These are phyloP conservation scores for Populus alba DNA, from an alignment of 345 rosid genomes.

Conservation along the genomic window DNA sequence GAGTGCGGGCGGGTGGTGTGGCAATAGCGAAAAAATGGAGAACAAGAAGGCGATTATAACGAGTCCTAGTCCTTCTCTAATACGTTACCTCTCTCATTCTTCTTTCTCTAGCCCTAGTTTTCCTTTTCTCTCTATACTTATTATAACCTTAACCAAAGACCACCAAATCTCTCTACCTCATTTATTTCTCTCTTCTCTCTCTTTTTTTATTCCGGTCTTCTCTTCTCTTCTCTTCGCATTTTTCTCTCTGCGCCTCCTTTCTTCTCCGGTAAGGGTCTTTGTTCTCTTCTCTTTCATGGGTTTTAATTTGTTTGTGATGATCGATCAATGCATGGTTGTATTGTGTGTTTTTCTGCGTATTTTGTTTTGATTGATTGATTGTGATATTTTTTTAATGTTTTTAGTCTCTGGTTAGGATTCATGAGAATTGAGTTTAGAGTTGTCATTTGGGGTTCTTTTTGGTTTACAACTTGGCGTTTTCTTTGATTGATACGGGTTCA, in stretches of 20 bases:
- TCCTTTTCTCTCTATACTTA: constrained; percentile 42
- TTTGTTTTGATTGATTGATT: constrained; percentile 10
- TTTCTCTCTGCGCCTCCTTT: not conserved
- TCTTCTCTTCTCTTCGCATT: not conserved
- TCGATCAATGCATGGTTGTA: constrained; percentile 11
- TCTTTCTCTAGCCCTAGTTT: constrained; percentile 23
- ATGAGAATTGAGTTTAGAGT: not conserved
- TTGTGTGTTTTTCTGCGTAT: not conserved
- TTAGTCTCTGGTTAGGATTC: not conserved
- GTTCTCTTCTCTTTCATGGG: not conserved
- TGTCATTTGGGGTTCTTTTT: not conserved
- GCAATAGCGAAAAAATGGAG: constrained; percentile 82
- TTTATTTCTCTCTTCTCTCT: constrained; percentile 12
- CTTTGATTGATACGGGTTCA: not conserved
- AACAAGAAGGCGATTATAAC: constrained; percentile 43
- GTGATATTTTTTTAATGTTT: not conserved
- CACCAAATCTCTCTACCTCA: not conserved
- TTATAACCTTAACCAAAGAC: constrained; percentile 11
- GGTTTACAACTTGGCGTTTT: not conserved
- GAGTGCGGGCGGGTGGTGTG: constrained; percentile 41
- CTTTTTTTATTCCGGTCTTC: not conserved
- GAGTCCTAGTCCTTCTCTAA: constrained; percentile 27
- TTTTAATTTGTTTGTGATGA: not conserved
- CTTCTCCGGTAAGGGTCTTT: not conserved
- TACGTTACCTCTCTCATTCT: constrained; percentile 40